Percentiles rank a stretch among this genome's conserved stretches.
Conservation (phyloP, 768 basidiomycete genomes). For the Dioszegia crocea region DNA sequence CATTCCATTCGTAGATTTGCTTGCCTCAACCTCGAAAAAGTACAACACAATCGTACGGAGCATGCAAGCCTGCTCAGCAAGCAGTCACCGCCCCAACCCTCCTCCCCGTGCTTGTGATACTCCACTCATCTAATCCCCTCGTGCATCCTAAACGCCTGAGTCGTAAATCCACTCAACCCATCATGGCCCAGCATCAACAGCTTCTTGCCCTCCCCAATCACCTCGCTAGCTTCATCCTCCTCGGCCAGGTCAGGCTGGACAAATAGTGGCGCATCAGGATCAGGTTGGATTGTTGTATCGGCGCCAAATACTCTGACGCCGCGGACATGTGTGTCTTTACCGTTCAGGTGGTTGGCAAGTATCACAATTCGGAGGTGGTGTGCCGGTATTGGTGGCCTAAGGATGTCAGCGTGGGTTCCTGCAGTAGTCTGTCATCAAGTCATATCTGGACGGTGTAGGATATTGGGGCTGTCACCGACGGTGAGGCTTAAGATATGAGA, state of each 20-base stretch:
- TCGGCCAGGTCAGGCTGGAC: neutral
- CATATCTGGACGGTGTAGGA: too few species aligned
- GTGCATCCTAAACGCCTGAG: conserved; percentile 67
- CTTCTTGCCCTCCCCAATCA: conserved; percentile 17
- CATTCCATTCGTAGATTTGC: too few species aligned
- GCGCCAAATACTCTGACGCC: conserved; percentile 84
- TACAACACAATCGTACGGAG: too few species aligned
- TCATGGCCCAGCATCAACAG: conserved; percentile 53
- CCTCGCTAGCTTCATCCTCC: neutral
- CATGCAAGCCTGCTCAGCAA: too few species aligned
- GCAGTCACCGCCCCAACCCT: too few species aligned
- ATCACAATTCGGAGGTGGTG: conserved; percentile 88
- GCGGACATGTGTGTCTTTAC: conserved; percentile 96
- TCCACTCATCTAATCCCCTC: conserved; percentile 69
- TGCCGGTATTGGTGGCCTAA: conserved; percentile 80
- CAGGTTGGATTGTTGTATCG: neutral
- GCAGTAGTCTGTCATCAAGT: too few species aligned
- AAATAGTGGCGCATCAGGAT: conserved; percentile 12
- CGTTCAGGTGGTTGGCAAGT: conserved; percentile 92
- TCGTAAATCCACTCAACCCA: conserved; percentile 69
- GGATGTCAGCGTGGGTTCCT: too few species aligned
- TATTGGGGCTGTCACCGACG: too few species aligned
- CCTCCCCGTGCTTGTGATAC: too few species aligned
- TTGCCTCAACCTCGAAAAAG: too few species aligned
- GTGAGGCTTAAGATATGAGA: too few species aligned